Evolutionary conservation across 169 alveolate species (phyloP).

Genomic region (Plasmodium falciparum): DNA sequence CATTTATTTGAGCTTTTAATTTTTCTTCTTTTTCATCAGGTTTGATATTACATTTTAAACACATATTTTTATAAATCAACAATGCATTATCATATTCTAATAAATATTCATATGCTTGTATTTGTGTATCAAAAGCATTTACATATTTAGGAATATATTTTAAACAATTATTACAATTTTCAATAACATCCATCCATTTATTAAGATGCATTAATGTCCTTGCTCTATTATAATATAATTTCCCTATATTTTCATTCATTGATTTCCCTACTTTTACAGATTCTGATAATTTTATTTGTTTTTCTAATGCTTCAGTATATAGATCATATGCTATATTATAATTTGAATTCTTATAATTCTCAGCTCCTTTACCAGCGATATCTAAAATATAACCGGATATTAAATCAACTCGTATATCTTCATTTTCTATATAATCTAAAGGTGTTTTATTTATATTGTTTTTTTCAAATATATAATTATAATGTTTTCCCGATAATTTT

Average conservation of each 20-base stretch:
- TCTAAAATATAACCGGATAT: slow-evolving; percentile 77
- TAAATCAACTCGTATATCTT: slow-evolving; percentile 76
- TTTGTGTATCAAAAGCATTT: slow-evolving; percentile 84
- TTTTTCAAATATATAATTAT: slow-evolving; percentile 44
- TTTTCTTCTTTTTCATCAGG: slow-evolving; percentile 81
- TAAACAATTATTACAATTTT: slow-evolving; percentile 82
- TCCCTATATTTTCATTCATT: slow-evolving; percentile 81
- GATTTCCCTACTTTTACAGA: slow-evolving; percentile 49
- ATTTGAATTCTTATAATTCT: slow-evolving; percentile 75
- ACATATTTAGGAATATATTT: slow-evolving; percentile 82
- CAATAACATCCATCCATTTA: slow-evolving; percentile 84
- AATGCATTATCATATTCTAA: slow-evolving; percentile 85
- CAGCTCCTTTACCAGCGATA: slow-evolving; percentile 84
- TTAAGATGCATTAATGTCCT: slow-evolving; percentile 84
- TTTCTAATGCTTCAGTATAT: slow-evolving; percentile 82
- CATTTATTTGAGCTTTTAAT: slow-evolving; percentile 79
- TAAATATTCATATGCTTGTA: slow-evolving; percentile 83
- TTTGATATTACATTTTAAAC: slow-evolving; percentile 80
- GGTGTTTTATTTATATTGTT: slow-evolving; percentile 80
- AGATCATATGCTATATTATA: slow-evolving; percentile 78
- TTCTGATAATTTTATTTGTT: slow-evolving; percentile 74
- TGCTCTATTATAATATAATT: slow-evolving; percentile 85
- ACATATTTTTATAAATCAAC: slow-evolving; percentile 73
- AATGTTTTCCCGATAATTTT: slow-evolving; percentile 74
- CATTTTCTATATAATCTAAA: slow-evolving; percentile 77